These are phyloP conservation scores for Nasturtium officinale DNA, from an alignment of 345 rosid species.

Conservation along the genomic window DNA sequence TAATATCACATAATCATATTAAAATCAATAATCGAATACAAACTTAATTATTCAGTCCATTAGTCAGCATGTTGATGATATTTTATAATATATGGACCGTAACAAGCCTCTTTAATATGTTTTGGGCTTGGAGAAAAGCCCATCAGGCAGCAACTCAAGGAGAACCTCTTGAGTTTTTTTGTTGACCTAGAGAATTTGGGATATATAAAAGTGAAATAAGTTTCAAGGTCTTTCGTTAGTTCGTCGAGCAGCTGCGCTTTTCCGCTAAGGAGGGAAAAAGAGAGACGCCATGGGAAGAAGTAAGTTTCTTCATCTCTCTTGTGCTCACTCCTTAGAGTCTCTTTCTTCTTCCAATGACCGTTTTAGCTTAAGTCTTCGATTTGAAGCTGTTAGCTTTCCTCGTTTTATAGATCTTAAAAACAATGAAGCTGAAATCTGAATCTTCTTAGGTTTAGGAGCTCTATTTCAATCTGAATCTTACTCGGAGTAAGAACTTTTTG, in stretches of 20 bases:
- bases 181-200: constrained; percentile 26
- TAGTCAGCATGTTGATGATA: too few relatives aligned
- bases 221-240: not conserved
- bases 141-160: not conserved
- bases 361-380: not conserved
- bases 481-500: not conserved
- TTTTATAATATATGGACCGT: not conserved
- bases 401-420: not conserved
- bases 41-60: not conserved
- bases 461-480: not conserved
- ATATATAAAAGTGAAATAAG: constrained; percentile 1
- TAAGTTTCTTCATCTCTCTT: constrained; percentile 34
- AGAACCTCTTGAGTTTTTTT: not conserved
- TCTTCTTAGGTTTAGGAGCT: not conserved
- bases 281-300: constrained; percentile 60
- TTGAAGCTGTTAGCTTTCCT: not conserved
- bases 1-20: too few relatives aligned
- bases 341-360: not conserved
- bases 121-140: not conserved
- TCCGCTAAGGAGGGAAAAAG: not conserved
- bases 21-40: not conserved
- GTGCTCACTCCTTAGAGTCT: not conserved
- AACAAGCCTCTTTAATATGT: not conserved
- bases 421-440: not conserved
- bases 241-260: constrained; percentile 29